A percentile compares a stretch with the other conserved stretches of the same genome.
Evolutionary conservation across 192 early-diverging fungal genomes (phyloP).

Genomic region (Haplosporangium gracile): DNA sequence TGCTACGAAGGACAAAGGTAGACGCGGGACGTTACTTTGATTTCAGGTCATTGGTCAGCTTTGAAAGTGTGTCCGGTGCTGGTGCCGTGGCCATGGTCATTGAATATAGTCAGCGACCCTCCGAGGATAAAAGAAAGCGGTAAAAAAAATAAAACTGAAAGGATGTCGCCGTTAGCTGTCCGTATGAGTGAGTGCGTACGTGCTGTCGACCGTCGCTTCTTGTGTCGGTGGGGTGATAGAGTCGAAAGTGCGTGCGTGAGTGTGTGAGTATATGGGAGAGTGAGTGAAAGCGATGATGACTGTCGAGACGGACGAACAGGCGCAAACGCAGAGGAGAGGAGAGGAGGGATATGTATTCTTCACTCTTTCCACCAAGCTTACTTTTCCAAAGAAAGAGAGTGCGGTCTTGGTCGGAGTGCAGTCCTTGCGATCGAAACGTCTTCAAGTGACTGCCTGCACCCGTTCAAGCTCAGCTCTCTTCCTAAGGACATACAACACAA

Average conservation of each 20-base stretch:
- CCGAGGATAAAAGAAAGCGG: neutral
- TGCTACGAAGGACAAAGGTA: neutral
- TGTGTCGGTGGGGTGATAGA: neutral
- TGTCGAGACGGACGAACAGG: neutral
- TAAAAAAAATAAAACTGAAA: neutral
- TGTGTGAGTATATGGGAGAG: neutral
- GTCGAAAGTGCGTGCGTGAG: neutral
- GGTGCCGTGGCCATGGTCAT: constrained; percentile 45
- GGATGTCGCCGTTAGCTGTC: neutral
- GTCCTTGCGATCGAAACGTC: neutral
- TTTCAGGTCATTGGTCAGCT: constrained; percentile 59
- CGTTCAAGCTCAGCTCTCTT: neutral
- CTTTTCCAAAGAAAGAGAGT: neutral
- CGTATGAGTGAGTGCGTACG: neutral
- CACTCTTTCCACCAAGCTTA: neutral
- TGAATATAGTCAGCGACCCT: constrained; percentile 26
- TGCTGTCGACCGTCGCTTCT: neutral
- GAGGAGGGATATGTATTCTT: neutral
- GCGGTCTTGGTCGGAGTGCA: neutral
- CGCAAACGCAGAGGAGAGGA: neutral
- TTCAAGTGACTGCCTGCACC: neutral
- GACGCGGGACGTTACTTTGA: constrained; percentile 57
- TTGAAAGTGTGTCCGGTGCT: constrained; percentile 40
- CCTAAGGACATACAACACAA: neutral
- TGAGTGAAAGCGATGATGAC: neutral